Evolutionary conservation across 305 asterid genomes (phyloP), one percentile per base, ranked within the genome.

Genomic region (Fraxinus paxiana): DNA sequence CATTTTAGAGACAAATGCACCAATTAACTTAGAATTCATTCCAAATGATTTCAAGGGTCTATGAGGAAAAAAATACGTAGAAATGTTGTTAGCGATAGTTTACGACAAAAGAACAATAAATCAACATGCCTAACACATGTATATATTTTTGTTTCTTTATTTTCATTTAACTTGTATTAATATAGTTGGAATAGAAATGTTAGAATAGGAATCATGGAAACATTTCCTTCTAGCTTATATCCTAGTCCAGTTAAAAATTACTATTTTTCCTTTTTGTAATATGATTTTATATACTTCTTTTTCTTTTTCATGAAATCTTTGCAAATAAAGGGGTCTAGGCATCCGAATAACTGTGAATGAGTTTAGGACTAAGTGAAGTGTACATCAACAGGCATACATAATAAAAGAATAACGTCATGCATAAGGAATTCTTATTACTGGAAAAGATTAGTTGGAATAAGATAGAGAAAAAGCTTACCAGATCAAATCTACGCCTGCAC

Each of bases 401-500:
- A 33, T 8, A 63, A 63, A 63, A 24, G 33, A 24, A 24, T 63
- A 3, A 10, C 9, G 7, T 10, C 37, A 12, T 5, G 18, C 73
- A 67, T 5, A 51, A 59, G 73, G 24, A 30, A 79, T 37, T 37
- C 65, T 10, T 79, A 37, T 51, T 22, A 77, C 71, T 6, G 30
- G 37, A 26, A 84, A 15, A 7, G 18, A 61, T 38, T 7, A 79
- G 48, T 48, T 77, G 69, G 65, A 80, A 76, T 46, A 76, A 78
- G 80, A 61, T 70, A 73, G 41, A 33, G 48, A 7, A 77, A 81
- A 77, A 67, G 43, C 85, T 75, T 87, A 92, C 99, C 94, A 96
- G 95, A 90, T 96, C 99, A 83, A 96, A 96, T 88, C 98, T 93
- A 61, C 99, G 97, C 51, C 99, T 83, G 84, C 99, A 96, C 88